phyloP scores from a whole-genome alignment of 1,139 yeast species.

The Geotrichum siamense region DNA sequence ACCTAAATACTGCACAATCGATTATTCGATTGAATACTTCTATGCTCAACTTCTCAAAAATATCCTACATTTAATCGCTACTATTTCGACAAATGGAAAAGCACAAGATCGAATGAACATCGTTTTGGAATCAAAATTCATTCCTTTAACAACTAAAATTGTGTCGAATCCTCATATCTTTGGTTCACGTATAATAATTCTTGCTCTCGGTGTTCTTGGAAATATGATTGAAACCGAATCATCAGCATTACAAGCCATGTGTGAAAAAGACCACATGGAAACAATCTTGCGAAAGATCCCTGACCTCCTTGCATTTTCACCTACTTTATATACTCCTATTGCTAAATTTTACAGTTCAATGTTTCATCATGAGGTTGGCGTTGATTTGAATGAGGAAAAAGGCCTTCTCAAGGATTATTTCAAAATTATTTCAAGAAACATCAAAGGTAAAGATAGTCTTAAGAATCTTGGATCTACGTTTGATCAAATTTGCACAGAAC shows the following conservation, averaged over 20 bases:
- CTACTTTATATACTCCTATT: conserved; percentile 53
- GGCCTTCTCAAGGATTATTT: conserved; percentile 43
- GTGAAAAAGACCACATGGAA: conserved; percentile 71
- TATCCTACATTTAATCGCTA: conserved; percentile 54
- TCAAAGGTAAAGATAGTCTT: conserved; percentile 34
- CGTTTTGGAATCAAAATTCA: conserved; percentile 73
- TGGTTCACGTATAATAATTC: conserved; percentile 63
- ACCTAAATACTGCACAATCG: conserved; percentile 48
- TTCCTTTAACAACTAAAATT: conserved; percentile 54
- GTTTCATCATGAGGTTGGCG: conserved; percentile 69
- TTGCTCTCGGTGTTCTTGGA: conserved; percentile 59
- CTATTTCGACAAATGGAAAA: conserved; percentile 61
- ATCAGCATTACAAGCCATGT: conserved; percentile 73
- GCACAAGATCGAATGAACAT: conserved; percentile 77
- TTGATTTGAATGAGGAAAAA: conserved; percentile 46
- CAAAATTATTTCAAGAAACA: conserved; percentile 19
- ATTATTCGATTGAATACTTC: conserved; percentile 54
- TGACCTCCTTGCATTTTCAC: conserved; percentile 47
- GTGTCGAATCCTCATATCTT: conserved; percentile 52
- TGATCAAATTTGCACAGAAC: conserved; percentile 81
- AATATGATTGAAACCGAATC: conserved; percentile 86
- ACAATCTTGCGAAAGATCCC: conserved; percentile 51
- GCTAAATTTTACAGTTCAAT: conserved; percentile 81
- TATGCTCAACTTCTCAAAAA: conserved; percentile 46
- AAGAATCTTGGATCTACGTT: conserved; percentile 58